Evolutionary conservation across 495 filamentous ascomycete genomes (phyloP).

Genomic region (Corynascus novoguineensis): DNA sequence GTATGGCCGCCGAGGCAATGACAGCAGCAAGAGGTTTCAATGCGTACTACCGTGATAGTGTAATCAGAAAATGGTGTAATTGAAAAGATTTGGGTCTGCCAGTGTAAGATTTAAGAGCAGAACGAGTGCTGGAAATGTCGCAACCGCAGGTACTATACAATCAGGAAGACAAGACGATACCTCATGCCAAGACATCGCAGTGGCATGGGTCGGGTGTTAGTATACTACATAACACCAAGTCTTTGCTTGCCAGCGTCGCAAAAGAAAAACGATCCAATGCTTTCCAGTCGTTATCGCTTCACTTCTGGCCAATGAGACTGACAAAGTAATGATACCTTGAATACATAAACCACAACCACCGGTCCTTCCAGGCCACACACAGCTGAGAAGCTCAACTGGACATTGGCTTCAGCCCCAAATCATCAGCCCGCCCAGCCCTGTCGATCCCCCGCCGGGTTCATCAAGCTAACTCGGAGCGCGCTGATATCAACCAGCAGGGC

Average conservation of each 20-base stretch:
- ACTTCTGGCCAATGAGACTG: no score
- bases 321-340: not conserved
- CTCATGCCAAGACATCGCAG: not conserved
- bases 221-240: not conserved
- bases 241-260: not conserved
- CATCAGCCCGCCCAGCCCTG: not conserved
- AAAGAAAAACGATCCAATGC: not conserved
- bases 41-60: no score
- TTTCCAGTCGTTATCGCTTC: not conserved
- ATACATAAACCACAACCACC: not conserved
- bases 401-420: not conserved
- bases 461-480: not conserved
- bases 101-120: no score
- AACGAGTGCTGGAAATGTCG: no score
- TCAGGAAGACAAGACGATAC: not conserved
- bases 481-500: not conserved
- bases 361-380: no score
- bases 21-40: no score
- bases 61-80: no score
- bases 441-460: slow-evolving; percentile 3
- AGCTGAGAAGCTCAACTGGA: not conserved
- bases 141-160: no score
- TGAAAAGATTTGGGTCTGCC: no score
- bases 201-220: not conserved
- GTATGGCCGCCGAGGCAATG: no score